phyloP scores from a whole-genome alignment of 371 early-diverging fungal species.

The Polyrhizophydium stewartii region DNA sequence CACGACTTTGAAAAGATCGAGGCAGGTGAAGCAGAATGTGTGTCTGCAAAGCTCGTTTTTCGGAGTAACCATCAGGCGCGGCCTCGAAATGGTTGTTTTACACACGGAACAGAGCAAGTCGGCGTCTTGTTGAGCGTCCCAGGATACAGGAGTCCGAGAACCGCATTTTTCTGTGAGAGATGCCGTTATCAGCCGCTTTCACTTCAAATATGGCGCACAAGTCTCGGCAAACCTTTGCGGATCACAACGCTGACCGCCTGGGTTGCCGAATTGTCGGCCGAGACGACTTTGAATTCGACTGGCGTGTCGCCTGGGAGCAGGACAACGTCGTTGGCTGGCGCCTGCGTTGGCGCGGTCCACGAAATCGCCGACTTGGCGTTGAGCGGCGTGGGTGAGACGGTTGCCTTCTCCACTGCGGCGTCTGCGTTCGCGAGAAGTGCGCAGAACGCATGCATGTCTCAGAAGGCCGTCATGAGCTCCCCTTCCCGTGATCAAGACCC shows the following conservation, averaged over 20 bases:
- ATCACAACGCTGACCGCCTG: too few relatives aligned
- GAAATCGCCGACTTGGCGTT: constrained; percentile 18
- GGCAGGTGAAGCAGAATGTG: constrained; percentile 17
- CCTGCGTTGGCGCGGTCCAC: background rate
- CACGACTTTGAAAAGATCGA: constrained; percentile 7
- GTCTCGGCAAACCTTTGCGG: too few relatives aligned
- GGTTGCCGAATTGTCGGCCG: constrained; percentile 13
- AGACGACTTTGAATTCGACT: constrained; percentile 17
- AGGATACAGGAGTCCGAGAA: too few relatives aligned
- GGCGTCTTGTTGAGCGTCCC: too few relatives aligned
- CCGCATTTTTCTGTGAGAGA: too few relatives aligned
- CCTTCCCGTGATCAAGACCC: too few relatives aligned
- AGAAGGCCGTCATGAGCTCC: too few relatives aligned
- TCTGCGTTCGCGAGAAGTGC: too few relatives aligned
- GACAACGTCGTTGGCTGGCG: background rate
- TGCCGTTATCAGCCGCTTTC: too few relatives aligned
- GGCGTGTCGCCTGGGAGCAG: constrained; percentile 28
- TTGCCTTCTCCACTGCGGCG: too few relatives aligned
- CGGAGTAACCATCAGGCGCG: background rate
- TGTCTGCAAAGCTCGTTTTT: constrained; percentile 2
- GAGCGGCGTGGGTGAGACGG: constrained; percentile 7
- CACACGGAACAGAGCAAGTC: background rate
- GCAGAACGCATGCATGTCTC: too few relatives aligned
- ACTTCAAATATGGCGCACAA: too few relatives aligned
- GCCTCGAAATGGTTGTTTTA: background rate